Evolutionary conservation across 2,329 filamentous ascomycete species (phyloP).

Genomic region (Aspergillus nomiae): DNA sequence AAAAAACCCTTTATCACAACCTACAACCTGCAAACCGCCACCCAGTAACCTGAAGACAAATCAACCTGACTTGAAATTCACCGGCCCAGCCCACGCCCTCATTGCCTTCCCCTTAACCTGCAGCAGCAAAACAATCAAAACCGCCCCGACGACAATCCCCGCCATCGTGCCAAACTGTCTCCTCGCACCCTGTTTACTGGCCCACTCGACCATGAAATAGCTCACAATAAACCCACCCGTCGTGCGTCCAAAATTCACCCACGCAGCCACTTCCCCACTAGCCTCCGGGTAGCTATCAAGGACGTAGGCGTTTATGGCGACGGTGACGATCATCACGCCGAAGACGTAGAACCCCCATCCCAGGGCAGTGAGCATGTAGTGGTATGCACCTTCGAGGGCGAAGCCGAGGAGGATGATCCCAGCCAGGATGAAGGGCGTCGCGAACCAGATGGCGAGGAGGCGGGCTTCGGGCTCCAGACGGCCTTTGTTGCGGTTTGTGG

Average conservation of each 20-base stretch:
- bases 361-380: constrained; percentile 54
- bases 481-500: constrained; percentile 52
- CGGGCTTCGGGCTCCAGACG: constrained; percentile 60
- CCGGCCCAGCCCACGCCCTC: constrained; percentile 37
- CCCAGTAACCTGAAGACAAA: no score
- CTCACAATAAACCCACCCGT: constrained; percentile 55
- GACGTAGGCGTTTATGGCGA: constrained; percentile 55
- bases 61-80: constrained; percentile 34
- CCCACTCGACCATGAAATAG: constrained; percentile 58
- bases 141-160: constrained; percentile 42
- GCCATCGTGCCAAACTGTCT: constrained; percentile 52
- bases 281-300: constrained; percentile 60
- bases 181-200: constrained; percentile 45
- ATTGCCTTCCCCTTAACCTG: constrained; percentile 42
- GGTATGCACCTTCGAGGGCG: constrained; percentile 52
- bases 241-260: constrained; percentile 54
- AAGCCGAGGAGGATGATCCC: constrained; percentile 58
- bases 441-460: constrained; percentile 51
- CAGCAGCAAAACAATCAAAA: constrained; percentile 39
- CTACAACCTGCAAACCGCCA: background rate
- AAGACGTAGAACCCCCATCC: constrained; percentile 59
- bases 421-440: constrained; percentile 52
- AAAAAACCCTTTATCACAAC: background rate
- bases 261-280: constrained; percentile 56
- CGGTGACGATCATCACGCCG: constrained; percentile 58